phyloP scores from a whole-genome alignment of 768 basidiomycete genomes.

The Serendipita indica region DNA sequence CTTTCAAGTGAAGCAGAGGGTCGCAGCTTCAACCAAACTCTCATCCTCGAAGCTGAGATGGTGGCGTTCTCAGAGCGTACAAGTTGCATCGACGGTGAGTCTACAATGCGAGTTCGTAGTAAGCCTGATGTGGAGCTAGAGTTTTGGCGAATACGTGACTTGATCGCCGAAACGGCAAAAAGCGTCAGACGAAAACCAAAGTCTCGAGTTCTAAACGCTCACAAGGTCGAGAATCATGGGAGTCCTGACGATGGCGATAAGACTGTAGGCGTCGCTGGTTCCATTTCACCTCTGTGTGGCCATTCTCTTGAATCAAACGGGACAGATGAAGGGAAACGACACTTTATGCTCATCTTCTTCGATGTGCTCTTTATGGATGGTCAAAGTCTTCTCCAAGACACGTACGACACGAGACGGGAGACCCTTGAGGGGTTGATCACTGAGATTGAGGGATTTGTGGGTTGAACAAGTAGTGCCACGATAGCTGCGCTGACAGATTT shows the following conservation, averaged over 20 bases:
- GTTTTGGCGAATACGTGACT: conserved; percentile 56
- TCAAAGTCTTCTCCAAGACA: conserved; percentile 35
- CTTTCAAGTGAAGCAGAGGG: neutral
- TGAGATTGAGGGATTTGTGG: conserved; percentile 40
- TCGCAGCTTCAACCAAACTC: conserved; percentile 14
- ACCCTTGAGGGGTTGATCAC: conserved; percentile 44
- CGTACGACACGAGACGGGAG: conserved; percentile 46
- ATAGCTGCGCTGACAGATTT: neutral
- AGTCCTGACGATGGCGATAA: neutral
- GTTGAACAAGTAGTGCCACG: neutral
- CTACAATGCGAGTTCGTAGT: neutral
- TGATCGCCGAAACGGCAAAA: conserved; percentile 43
- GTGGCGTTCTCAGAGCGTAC: conserved; percentile 55
- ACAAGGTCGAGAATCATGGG: neutral
- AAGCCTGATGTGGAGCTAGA: conserved; percentile 28
- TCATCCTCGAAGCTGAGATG: conserved; percentile 75
- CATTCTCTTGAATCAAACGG: conserved; percentile 30
- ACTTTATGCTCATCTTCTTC: conserved; percentile 75
- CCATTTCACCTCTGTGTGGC: neutral
- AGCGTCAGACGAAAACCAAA: conserved; percentile 30
- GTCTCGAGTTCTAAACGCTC: neutral
- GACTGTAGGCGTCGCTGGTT: neutral
- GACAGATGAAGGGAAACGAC: conserved; percentile 29
- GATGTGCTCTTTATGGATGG: conserved; percentile 63
- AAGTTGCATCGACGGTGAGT: conserved; percentile 52